Evolutionary conservation across 306 rosid genomes (phyloP).

Genomic region (Trifolium subterraneum): DNA sequence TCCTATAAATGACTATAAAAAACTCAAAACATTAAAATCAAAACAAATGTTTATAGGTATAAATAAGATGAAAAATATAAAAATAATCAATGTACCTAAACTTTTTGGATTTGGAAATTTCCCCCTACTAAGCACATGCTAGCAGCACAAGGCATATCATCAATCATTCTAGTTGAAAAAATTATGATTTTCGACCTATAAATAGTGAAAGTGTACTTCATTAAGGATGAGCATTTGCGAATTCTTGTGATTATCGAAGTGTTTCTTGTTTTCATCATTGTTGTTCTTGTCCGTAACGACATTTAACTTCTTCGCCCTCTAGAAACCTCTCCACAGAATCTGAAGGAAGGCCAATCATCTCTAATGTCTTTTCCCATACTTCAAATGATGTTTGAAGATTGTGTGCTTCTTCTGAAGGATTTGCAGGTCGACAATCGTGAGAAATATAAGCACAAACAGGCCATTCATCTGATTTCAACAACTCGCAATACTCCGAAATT

Average conservation of each 20-base stretch:
- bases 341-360: conserved; percentile 79
- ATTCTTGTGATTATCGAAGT: conserved; percentile 2
- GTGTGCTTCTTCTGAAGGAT: conserved; percentile 95
- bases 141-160: not conserved
- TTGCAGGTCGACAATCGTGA: conserved; percentile 85
- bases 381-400: conserved; percentile 56
- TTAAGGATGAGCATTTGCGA: not conserved
- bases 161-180: not conserved
- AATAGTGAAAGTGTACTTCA: conserved; percentile 3
- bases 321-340: conserved; percentile 82
- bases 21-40: not conserved
- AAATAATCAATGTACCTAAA: conserved; percentile 31
- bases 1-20: not conserved
- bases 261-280: conserved; percentile 7
- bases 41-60: conserved; percentile 6
- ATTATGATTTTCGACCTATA: not conserved
- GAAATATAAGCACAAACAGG: conserved; percentile 90
- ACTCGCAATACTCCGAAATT: conserved; percentile 83
- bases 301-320: conserved; percentile 72
- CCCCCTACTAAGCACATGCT: conserved; percentile 11
- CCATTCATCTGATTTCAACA: conserved; percentile 85
- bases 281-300: conserved; percentile 62
- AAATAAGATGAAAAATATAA: conserved; percentile 14
- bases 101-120: conserved; percentile 23
- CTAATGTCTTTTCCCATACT: conserved; percentile 94